A percentile compares a stretch with the other conserved stretches of the same genome.
These are phyloP conservation scores for Alternaria viburni DNA, from an alignment of 2,329 filamentous ascomycete species.

Conservation along the genomic window DNA sequence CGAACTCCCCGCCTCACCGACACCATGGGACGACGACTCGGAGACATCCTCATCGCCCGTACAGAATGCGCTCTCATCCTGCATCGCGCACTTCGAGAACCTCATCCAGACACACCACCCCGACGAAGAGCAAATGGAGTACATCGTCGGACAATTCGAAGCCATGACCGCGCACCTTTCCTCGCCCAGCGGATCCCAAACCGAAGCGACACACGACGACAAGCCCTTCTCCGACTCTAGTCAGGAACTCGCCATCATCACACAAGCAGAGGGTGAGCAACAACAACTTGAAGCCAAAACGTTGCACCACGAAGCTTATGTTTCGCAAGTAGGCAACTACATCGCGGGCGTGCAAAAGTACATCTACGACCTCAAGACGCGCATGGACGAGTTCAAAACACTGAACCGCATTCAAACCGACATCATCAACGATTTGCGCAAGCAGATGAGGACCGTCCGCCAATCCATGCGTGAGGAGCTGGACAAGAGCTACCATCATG, in stretches of 20 bases:
- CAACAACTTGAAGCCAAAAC: conserved; percentile 1
- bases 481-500: background rate
- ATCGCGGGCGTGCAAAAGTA: conserved; percentile 35
- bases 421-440: conserved; percentile 38
- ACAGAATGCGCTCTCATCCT: conserved; percentile 40
- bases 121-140: conserved; percentile 44
- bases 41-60: conserved; percentile 32
- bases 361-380: conserved; percentile 33
- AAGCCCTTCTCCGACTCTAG: conserved; percentile 25
- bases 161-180: conserved; percentile 39
- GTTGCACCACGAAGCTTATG: conserved; percentile 25
- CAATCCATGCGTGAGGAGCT: conserved; percentile 18
- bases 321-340: conserved; percentile 34
- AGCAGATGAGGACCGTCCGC: conserved; percentile 26
- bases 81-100: conserved; percentile 39
- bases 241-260: conserved; percentile 3
- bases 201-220: conserved; percentile 21
- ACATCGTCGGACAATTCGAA: conserved; percentile 42
- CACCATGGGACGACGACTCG: conserved; percentile 34
- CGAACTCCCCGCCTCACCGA: conserved; percentile 24
- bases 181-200: conserved; percentile 34
- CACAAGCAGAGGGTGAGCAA: conserved; percentile 2
- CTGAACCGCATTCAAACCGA: conserved; percentile 42
- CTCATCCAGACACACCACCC: conserved; percentile 39
- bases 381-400: conserved; percentile 43